These are phyloP conservation scores for Pseudocercospora vitis DNA, from an alignment of 2,329 filamentous ascomycete species.

Conservation along the genomic window DNA sequence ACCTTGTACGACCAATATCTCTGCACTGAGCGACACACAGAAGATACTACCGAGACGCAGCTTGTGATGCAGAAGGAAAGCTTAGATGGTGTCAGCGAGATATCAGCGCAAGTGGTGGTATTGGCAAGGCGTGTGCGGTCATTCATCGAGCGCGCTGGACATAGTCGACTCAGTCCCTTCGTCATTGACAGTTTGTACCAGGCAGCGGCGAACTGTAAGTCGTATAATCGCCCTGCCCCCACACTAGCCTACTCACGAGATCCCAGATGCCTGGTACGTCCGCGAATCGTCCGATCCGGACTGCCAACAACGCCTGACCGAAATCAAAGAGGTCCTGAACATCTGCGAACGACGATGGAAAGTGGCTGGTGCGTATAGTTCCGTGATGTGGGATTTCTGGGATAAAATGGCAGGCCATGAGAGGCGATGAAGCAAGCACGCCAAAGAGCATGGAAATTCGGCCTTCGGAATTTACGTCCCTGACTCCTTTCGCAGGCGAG, in stretches of 20 bases:
- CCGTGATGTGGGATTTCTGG: conserved; percentile 16
- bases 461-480: too few species aligned
- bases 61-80: conserved; percentile 39
- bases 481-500: conserved; percentile 21
- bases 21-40: conserved; percentile 35
- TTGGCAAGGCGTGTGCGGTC: conserved; percentile 23
- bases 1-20: conserved; percentile 38
- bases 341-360: conserved; percentile 28
- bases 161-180: conserved; percentile 27
- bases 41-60: conserved; percentile 36
- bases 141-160: conserved; percentile 17
- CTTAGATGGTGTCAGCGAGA: conserved; percentile 30
- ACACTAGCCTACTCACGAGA: neutral
- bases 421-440: too few species aligned
- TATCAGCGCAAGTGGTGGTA: conserved; percentile 21
- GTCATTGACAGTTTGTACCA: conserved; percentile 39
- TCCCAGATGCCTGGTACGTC: conserved; percentile 34
- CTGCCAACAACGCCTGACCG: conserved; percentile 22
- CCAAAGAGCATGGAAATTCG: too few species aligned
- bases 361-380: conserved; percentile 31
- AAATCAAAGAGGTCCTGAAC: conserved; percentile 30
- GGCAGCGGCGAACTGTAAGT: conserved; percentile 37
- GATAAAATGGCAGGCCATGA: neutral
- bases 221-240: too few species aligned
- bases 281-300: conserved; percentile 35